Conservation (phyloP, 83 land plant species). For the Diphasiastrum complanatum region DNA sequence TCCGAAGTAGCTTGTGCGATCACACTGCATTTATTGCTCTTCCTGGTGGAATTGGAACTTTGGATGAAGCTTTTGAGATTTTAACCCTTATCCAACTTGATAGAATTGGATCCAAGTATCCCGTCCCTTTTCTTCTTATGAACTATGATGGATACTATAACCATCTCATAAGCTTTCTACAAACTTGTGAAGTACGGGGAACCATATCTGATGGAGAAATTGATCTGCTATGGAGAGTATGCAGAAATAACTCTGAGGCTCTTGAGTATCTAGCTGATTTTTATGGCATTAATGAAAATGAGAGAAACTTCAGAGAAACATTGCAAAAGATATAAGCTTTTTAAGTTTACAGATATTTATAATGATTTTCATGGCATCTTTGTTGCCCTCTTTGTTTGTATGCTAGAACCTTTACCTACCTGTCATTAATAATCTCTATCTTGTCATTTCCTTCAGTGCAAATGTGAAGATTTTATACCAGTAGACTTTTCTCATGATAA, state of each 20-base stretch:
- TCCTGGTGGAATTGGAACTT: constrained; percentile 88
- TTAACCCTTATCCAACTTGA: constrained; percentile 66
- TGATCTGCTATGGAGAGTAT: constrained; percentile 61
- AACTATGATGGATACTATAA: constrained; percentile 79
- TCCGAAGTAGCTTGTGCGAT: constrained; percentile 45
- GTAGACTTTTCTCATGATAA: too few species aligned
- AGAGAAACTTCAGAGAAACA: constrained; percentile 22
- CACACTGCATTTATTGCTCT: constrained; percentile 70
- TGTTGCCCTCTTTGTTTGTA: too few species aligned
- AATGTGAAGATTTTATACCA: too few species aligned
- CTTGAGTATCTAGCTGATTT: constrained; percentile 65
- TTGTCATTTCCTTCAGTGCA: too few species aligned
- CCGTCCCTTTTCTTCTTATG: constrained; percentile 79
- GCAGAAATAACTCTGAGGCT: constrained; percentile 65
- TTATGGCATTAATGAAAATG: constrained; percentile 36
- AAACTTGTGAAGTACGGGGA: constrained; percentile 58
- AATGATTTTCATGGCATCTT: too few species aligned
- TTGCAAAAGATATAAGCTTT: too few species aligned
- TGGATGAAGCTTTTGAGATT: constrained; percentile 90
- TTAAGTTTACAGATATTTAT: too few species aligned
- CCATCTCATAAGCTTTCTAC: constrained; percentile 58
- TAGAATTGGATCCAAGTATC: constrained; percentile 69
- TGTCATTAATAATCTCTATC: too few species aligned
- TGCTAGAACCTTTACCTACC: too few species aligned
- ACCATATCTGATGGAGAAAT: constrained; percentile 65